Conservation (phyloP, 768 basidiomycete genomes). For the Trichaptum fuscoviolaceum region DNA sequence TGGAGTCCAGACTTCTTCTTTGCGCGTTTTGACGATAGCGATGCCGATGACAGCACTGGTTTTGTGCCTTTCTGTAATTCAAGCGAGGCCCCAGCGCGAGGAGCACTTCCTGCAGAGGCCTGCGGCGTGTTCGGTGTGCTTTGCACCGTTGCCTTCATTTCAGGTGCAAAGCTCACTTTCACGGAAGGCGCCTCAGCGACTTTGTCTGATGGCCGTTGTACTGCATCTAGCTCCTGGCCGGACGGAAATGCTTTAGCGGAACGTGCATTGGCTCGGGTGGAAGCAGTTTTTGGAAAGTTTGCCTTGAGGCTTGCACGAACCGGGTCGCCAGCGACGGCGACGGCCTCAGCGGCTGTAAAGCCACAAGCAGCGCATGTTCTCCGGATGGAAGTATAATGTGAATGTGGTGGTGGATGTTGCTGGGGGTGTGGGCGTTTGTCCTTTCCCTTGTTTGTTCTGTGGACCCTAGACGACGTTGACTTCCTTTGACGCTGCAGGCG, state of each 20-base stretch:
- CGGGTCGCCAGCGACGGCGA: neutral
- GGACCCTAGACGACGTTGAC: neutral
- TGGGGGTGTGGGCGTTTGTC: neutral
- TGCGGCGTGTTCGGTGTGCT: constrained; percentile 5
- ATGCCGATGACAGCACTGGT: neutral
- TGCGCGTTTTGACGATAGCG: constrained; percentile 21
- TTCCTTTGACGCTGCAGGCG: neutral
- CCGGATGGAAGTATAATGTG: neutral
- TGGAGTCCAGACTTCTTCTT: constrained; percentile 58
- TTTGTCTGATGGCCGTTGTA: neutral
- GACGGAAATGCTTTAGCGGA: neutral
- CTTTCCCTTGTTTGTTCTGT: neutral
- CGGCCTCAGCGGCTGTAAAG: neutral
- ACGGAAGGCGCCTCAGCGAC: neutral
- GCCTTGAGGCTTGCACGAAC: neutral
- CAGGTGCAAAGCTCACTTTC: neutral
- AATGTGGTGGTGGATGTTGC: neutral
- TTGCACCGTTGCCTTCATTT: constrained; percentile 4
- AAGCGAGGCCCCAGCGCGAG: constrained; percentile 3
- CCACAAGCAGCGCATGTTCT: neutral
- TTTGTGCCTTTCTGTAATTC: constrained; percentile 2
- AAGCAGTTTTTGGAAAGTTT: neutral
- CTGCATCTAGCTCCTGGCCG: neutral
- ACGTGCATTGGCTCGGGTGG: neutral
- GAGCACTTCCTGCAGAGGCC: neutral